Evolutionary conservation across 495 filamentous ascomycete genomes (phyloP), one percentile per base, ranked within the genome.

Genomic region (Opeltia flavorubescens): DNA sequence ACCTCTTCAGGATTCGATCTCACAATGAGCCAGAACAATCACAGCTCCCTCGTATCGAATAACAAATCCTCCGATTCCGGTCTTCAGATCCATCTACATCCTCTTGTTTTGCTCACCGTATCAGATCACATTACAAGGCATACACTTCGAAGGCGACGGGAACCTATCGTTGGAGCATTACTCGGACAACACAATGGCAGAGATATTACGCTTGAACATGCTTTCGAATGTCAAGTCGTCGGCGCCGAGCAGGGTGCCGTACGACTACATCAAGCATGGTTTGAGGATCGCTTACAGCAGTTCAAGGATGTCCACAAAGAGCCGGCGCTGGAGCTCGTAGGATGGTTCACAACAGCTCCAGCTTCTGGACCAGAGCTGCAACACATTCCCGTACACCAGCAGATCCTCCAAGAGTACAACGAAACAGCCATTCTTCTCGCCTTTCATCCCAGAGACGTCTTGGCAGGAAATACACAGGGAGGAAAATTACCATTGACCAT

Each of bases 81-180:
- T 20, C 77, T 93, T 15, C 77, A 84, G 53, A 79, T 89, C 25
- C 81, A 86, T 54, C 78, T 99, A 4, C 91, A 99, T 58, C 91
- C 91, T 34, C 80, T 99, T 8, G 86, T 93, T 26, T 78, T 96
- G 43, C 85, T 99, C 64, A 94, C 84, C 17, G 89, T 99, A 50
- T 95, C 89, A 43, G 91, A 99, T 67, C 89, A 88, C 62, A 87
- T 95, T 60, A 93, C 89, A 34, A 78, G 91, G 43, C 88, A 91
- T 64, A 84, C 79, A 12, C 74, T 91, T 33, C 79, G 93, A 25
- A 70, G 74, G 41, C 75, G 84, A 44, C 61, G 71, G 35, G 83
- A 81, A 0, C 86, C 86, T 4, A 74, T 95, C 27, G 76, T 94
- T 24, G 93, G 91, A 47, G 89, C 81, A 27, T 70, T 99, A 2